A percentile compares a stretch with the other conserved stretches of the same genome.
These are phyloP conservation scores for Phoenix dactylifera DNA, from an alignment of 176 grass and related monocot genomes.

Conservation along the genomic window DNA sequence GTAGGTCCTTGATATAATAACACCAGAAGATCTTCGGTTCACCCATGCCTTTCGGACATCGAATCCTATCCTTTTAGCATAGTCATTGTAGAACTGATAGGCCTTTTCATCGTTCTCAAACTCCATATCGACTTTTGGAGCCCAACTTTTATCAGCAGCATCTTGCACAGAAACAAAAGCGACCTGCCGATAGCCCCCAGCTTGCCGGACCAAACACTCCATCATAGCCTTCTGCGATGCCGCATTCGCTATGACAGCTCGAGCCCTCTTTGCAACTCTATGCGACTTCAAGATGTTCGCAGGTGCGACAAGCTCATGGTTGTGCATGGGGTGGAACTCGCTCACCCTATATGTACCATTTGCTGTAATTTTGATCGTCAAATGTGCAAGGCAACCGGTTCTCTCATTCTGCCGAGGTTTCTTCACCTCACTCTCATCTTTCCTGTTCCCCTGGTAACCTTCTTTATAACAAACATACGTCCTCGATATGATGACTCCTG, in stretches of 20 bases:
- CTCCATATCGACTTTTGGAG: constrained; percentile 9
- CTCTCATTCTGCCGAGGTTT: constrained; percentile 24
- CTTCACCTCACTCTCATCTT: constrained; percentile 26
- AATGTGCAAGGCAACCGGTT: constrained; percentile 37
- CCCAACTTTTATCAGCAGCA: constrained; percentile 22
- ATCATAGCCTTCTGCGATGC: constrained; percentile 13
- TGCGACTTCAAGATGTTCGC: constrained; percentile 6
- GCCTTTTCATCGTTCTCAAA: constrained; percentile 11
- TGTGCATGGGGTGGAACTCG: constrained; percentile 33
- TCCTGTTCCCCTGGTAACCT: constrained; percentile 22
- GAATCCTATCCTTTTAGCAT: background rate
- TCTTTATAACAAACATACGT: constrained; percentile 38
- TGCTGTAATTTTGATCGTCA: constrained; percentile 27
- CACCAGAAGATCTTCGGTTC: background rate
- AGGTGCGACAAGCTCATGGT: constrained; percentile 10
- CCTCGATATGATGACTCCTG: constrained; percentile 26
- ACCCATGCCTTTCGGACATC: background rate
- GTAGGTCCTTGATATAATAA: too few relatives aligned
- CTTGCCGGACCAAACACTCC: constrained; percentile 18
- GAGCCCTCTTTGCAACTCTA: constrained; percentile 2
- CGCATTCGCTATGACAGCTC: background rate
- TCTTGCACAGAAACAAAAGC: constrained; percentile 9
- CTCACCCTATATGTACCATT: constrained; percentile 26
- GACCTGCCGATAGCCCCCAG: constrained; percentile 11
- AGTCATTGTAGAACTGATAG: constrained; percentile 2